A percentile compares a stretch with the other conserved stretches of the same genome.
Evolutionary conservation across 2,329 filamentous ascomycete genomes (phyloP).

Genomic region (Macroventuria anomochaeta): DNA sequence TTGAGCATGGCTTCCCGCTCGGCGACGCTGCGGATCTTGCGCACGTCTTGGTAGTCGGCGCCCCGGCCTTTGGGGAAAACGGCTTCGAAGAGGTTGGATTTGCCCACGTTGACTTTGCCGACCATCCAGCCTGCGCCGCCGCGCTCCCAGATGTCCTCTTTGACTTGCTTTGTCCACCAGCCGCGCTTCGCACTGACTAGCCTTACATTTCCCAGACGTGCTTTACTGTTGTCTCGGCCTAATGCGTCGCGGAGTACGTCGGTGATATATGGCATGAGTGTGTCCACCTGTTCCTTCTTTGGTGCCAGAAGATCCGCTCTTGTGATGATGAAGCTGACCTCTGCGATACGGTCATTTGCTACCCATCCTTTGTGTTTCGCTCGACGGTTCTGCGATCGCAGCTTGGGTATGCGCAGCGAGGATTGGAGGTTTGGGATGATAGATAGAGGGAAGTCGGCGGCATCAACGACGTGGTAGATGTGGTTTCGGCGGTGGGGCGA

Average conservation of each 20-base stretch:
- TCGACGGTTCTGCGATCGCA: conserved; percentile 81
- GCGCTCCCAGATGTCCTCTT: conserved; percentile 81
- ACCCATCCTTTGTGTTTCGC: conserved; percentile 71
- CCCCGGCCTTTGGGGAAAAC: conserved; percentile 77
- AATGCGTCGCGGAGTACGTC: conserved; percentile 79
- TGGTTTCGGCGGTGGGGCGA: conserved; percentile 91
- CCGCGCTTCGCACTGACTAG: conserved; percentile 84
- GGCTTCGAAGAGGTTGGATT: conserved; percentile 87
- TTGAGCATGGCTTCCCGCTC: conserved; percentile 43
- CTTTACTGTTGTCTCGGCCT: conserved; percentile 68
- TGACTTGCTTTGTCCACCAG: conserved; percentile 91
- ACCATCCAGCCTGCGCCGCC: conserved; percentile 94
- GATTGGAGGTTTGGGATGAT: conserved; percentile 77
- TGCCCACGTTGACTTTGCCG: conserved; percentile 97
- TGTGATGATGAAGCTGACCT: conserved; percentile 90
- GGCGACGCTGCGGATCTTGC: conserved; percentile 43
- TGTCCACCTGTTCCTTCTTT: conserved; percentile 81
- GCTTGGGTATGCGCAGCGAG: conserved; percentile 72
- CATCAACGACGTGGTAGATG: conserved; percentile 93
- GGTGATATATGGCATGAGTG: conserved; percentile 82
- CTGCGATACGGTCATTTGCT: conserved; percentile 68
- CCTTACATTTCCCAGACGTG: conserved; percentile 86
- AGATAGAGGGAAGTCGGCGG: conserved; percentile 96
- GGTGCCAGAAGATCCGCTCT: conserved; percentile 85
- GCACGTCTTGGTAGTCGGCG: conserved; percentile 46